Conservation (phyloP, 73 alveolate genomes). For the Stentor roeselii region DNA sequence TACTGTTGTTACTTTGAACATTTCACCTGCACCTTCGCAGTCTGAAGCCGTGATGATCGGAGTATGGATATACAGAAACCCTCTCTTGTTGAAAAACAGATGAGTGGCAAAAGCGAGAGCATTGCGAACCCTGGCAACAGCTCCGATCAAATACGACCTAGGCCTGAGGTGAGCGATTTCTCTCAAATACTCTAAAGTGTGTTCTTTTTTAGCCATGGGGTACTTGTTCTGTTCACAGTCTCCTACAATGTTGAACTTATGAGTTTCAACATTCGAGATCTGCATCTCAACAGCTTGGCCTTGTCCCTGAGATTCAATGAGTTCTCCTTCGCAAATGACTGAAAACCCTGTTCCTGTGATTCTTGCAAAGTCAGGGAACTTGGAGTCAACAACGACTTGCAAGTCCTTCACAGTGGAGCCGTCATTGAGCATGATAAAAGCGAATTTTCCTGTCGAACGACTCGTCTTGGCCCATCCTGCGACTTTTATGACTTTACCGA, state of each 20-base stretch:
- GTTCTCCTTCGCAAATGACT: slow-evolving; percentile 65
- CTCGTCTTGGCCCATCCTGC: slow-evolving; percentile 97
- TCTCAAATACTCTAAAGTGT: slow-evolving; percentile 87
- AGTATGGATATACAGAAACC: slow-evolving; percentile 96
- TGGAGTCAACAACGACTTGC: slow-evolving; percentile 80
- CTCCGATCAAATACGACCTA: slow-evolving; percentile 94
- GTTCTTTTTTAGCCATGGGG: slow-evolving; percentile 94
- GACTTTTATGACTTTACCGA: slow-evolving; percentile 73
- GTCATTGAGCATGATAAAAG: slow-evolving; percentile 89
- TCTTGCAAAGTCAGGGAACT: slow-evolving; percentile 49
- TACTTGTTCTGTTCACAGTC: slow-evolving; percentile 85
- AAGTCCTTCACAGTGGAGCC: slow-evolving; percentile 86
- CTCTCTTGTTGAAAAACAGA: slow-evolving; percentile 88
- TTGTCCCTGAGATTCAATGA: slow-evolving; percentile 91
- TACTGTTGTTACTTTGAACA: slow-evolving; percentile 94
- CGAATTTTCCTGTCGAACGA: slow-evolving; percentile 85
- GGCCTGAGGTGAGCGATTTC: slow-evolving; percentile 96
- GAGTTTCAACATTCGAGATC: slow-evolving; percentile 58
- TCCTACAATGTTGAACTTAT: slow-evolving; percentile 69
- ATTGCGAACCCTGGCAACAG: slow-evolving; percentile 96
- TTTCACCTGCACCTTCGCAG: slow-evolving; percentile 99
- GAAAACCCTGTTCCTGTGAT: slow-evolving; percentile 70
- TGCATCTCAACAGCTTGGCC: slow-evolving; percentile 89
- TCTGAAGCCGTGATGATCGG: slow-evolving; percentile 99
- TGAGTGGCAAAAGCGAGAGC: slow-evolving; percentile 98